A percentile compares a stretch with the other conserved stretches of the same genome.
These are phyloP conservation scores for Boletus semigastroideus DNA, from an alignment of 1,284 basidiomycete species.

Conservation along the genomic window DNA sequence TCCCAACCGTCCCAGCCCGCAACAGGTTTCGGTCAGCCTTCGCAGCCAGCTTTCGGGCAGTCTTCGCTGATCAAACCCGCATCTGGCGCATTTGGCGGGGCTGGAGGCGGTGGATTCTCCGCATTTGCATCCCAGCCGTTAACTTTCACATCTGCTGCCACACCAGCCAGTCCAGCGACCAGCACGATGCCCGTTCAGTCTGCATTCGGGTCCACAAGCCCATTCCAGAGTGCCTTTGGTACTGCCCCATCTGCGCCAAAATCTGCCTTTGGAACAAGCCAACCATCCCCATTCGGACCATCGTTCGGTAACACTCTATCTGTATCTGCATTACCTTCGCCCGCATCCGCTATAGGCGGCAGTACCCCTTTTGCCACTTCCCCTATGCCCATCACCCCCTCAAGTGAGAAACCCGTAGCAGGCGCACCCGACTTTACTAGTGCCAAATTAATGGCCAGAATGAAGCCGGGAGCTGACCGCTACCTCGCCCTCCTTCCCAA, in stretches of 20 bases:
- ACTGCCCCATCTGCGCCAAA: conserved; percentile 19
- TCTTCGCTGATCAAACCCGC: conserved; percentile 32
- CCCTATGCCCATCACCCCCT: conserved; percentile 26
- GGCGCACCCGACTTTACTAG: conserved; percentile 45
- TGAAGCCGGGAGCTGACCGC: conserved; percentile 46
- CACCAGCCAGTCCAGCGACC: conserved; percentile 11
- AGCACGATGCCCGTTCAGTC: conserved; percentile 21
- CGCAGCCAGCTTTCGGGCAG: conserved; percentile 38
- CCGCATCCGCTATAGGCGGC: conserved; percentile 19
- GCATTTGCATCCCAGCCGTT: conserved; percentile 36
- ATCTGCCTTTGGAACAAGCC: conserved; percentile 33
- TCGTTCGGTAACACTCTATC: conserved; percentile 16
- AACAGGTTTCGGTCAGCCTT: conserved; percentile 38
- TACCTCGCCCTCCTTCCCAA: conserved; percentile 59
- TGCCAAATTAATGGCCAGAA: conserved; percentile 38
- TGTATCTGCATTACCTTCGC: conserved; percentile 13
- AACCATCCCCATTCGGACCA: conserved; percentile 16
- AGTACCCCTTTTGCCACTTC: conserved; percentile 28
- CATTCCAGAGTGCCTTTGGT: conserved; percentile 30
- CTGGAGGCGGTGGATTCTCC: conserved; percentile 37
- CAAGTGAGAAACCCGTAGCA: conserved; percentile 23
- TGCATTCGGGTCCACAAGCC: conserved; percentile 31
- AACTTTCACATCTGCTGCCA: conserved; percentile 23
- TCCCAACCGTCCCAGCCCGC: conserved; percentile 37
- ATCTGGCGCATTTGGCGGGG: conserved; percentile 33